These are phyloP conservation scores for Annona cherimola DNA, from an alignment of 164 flowering plant species.

Conservation along the genomic window DNA sequence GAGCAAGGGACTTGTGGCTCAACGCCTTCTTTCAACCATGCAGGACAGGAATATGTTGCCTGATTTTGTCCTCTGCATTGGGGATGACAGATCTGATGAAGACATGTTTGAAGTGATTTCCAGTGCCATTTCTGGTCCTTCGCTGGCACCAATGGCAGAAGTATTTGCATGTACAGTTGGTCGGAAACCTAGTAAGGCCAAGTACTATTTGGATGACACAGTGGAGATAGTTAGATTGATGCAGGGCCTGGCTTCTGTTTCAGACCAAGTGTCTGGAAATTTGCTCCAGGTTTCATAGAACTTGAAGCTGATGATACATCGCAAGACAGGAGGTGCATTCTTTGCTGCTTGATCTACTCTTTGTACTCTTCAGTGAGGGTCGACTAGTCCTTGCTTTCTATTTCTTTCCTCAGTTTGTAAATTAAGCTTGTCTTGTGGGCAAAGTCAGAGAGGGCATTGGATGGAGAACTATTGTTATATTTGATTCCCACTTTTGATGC, in stretches of 20 bases:
- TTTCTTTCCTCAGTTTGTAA: constrained; percentile 3
- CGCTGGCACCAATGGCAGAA: constrained; percentile 44
- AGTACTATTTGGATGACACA: constrained; percentile 66
- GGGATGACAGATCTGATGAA: constrained; percentile 76
- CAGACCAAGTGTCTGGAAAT: constrained; percentile 29
- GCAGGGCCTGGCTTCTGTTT: constrained; percentile 64
- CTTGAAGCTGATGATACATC: not conserved
- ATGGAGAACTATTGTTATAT: not conserved
- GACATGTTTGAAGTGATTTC: constrained; percentile 75
- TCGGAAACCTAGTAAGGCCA: constrained; percentile 67
- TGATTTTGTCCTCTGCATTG: constrained; percentile 75
- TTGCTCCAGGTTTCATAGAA: not conserved
- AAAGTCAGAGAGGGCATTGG: not conserved
- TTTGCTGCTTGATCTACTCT: constrained; percentile 1
- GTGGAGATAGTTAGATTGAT: constrained; percentile 50
- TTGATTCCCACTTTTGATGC: constrained; percentile 2
- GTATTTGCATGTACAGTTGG: constrained; percentile 74
- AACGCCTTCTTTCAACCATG: constrained; percentile 49
- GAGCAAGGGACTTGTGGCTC: constrained; percentile 67
- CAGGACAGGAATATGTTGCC: constrained; percentile 39
- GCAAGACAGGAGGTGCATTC: constrained; percentile 1
- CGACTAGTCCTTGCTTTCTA: not conserved
- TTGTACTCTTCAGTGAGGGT: not conserved
- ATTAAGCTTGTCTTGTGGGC: not conserved
- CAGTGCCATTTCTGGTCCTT: constrained; percentile 40